Percentiles rank a stretch among this genome's conserved stretches.
phyloP scores from a whole-genome alignment of 306 rosid species.

The Corylus heterophylla region DNA sequence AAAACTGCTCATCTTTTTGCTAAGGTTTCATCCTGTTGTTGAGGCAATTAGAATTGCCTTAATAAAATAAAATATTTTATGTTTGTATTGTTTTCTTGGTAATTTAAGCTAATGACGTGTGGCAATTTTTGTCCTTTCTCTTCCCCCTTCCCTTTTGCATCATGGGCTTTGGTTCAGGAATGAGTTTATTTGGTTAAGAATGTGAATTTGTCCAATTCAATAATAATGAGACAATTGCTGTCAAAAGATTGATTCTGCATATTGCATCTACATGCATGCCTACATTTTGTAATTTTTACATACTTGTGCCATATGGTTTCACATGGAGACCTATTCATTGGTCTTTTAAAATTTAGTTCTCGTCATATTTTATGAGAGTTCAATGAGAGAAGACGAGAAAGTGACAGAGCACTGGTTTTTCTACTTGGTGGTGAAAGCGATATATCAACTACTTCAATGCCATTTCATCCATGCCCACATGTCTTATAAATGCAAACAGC shows the following conservation, averaged over 20 bases:
- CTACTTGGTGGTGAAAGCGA: conserved; percentile 33
- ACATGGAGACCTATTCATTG: neutral
- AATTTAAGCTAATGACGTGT: neutral
- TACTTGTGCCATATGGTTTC: neutral
- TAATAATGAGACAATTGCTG: neutral
- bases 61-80: neutral
- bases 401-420: conserved; percentile 20
- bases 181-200: conserved; percentile 3
- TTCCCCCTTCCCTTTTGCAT: conserved; percentile 12
- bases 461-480: conserved; percentile 32
- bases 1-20: conserved; percentile 27
- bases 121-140: neutral
- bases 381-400: conserved; percentile 14
- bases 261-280: neutral
- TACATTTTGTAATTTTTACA: neutral
- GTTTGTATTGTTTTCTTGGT: neutral
- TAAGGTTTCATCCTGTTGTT: neutral
- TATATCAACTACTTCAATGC: conserved; percentile 19
- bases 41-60: conserved; percentile 5
- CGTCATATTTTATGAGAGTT: neutral
- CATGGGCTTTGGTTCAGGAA: conserved; percentile 10
- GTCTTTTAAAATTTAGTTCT: neutral
- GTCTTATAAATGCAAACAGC: conserved; percentile 31
- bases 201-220: neutral
- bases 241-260: neutral